Conservation (phyloP, 2,329 filamentous ascomycete genomes). For the Fusarium bactridioides region DNA sequence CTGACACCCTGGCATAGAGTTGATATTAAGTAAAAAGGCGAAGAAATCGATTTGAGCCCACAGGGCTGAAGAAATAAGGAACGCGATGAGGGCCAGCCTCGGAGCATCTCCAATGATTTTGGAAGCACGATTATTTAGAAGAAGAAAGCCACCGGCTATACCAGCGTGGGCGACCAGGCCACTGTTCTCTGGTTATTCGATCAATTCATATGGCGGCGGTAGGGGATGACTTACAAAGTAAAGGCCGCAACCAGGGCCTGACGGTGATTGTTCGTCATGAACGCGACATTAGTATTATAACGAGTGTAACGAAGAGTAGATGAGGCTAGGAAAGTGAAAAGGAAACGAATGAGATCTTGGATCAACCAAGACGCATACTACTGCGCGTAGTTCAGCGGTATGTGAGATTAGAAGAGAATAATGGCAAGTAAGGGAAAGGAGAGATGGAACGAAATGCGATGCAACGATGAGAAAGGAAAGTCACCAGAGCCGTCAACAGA, state of each 20-base stretch:
- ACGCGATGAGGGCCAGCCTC: conserved; percentile 70
- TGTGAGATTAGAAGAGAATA: conserved; percentile 25
- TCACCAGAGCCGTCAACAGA: conserved; percentile 10
- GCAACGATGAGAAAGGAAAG: conserved; percentile 16
- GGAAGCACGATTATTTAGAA: conserved; percentile 57
- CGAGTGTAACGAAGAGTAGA: conserved; percentile 45
- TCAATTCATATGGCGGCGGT: not conserved
- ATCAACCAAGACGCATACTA: conserved; percentile 30
- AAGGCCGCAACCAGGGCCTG: conserved; percentile 63
- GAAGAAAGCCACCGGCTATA: conserved; percentile 55
- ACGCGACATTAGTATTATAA: conserved; percentile 37
- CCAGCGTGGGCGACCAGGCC: conserved; percentile 64
- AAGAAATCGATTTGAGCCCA: conserved; percentile 64
- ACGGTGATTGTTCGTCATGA: conserved; percentile 56
- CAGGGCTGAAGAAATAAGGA: conserved; percentile 59
- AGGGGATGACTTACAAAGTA: conserved; percentile 55
- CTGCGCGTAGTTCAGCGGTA: conserved; percentile 23
- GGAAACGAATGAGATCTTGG: conserved; percentile 21
- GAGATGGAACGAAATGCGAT: conserved; percentile 14
- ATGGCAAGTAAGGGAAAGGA: conserved; percentile 22
- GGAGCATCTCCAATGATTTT: conserved; percentile 63
- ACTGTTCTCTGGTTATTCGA: conserved; percentile 45
- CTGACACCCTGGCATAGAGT: conserved; percentile 57
- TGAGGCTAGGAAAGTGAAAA: conserved; percentile 39
- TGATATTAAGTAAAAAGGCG: conserved; percentile 56